Evolutionary conservation across 768 basidiomycete genomes (phyloP).

Genomic region (Cystobasidium ongulense): DNA sequence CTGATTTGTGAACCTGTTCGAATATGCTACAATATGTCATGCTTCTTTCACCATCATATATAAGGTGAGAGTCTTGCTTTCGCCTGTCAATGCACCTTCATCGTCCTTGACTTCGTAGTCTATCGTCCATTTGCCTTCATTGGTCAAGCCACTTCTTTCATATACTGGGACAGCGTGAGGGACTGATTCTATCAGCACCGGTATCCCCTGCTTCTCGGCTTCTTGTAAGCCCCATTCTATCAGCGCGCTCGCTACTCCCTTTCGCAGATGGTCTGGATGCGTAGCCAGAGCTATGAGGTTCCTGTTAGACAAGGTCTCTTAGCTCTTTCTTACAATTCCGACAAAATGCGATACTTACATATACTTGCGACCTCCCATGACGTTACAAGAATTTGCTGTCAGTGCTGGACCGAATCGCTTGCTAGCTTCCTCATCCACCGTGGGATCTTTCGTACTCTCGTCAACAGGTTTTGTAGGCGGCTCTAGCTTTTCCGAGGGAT

Average conservation of each 20-base stretch:
- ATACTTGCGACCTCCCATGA: neutral
- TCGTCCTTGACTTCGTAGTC: neutral
- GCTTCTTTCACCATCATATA: neutral
- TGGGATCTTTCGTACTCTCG: neutral
- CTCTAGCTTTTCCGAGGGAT: neutral
- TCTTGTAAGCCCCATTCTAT: neutral
- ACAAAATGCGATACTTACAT: neutral
- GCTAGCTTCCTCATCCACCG: neutral
- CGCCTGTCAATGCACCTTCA: neutral
- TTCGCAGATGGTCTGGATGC: slow-evolving; percentile 2
- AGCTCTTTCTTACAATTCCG: neutral
- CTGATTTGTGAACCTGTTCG: too few relatives aligned
- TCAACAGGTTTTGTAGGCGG: neutral
- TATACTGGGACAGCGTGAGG: neutral
- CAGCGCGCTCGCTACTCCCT: neutral
- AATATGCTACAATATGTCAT: too few relatives aligned
- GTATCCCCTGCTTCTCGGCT: neutral
- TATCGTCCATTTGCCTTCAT: neutral
- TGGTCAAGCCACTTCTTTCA: neutral
- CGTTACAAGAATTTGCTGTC: neutral
- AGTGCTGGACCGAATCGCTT: neutral
- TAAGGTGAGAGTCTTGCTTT: neutral
- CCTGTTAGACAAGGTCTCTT: neutral
- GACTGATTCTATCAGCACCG: neutral
- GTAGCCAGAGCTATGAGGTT: neutral